Conservation (phyloP, 176 grass and related monocot genomes). For the Avena atlantica region DNA sequence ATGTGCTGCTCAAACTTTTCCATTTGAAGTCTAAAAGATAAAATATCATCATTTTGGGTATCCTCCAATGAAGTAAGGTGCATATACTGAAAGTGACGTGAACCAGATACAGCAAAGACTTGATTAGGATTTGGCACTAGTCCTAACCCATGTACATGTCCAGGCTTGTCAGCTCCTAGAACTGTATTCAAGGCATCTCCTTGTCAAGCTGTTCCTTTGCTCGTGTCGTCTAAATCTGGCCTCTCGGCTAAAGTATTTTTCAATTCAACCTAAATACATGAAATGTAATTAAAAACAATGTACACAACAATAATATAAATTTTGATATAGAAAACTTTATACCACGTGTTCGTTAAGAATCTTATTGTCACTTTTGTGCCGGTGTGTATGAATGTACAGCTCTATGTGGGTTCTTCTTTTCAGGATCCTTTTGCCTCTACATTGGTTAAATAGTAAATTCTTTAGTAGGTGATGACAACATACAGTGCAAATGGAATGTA, state of each 20-base stretch:
- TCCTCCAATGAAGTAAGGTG: too few species aligned
- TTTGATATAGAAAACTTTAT: not conserved
- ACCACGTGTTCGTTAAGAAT: not conserved
- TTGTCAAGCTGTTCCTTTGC: not conserved
- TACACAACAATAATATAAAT: not conserved
- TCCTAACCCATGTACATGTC: not conserved
- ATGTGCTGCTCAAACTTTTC: too few species aligned
- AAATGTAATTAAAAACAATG: not conserved
- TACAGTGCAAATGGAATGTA: too few species aligned
- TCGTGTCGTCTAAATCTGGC: not conserved
- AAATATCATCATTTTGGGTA: too few species aligned
- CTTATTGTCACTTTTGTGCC: not conserved
- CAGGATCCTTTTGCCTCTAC: not conserved
- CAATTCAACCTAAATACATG: conserved; percentile 7
- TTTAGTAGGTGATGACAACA: not conserved
- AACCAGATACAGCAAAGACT: not conserved
- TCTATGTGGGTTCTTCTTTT: not conserved
- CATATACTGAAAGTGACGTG: not conserved
- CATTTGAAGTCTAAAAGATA: too few species aligned
- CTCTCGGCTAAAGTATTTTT: not conserved
- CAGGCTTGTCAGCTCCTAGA: conserved; percentile 25
- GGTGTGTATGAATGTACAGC: not conserved
- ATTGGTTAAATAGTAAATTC: not conserved
- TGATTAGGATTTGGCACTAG: conserved; percentile 13
- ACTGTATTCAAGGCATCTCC: conserved; percentile 24